Evolutionary conservation across 2,329 filamentous ascomycete species (phyloP).

Genomic region (Phialophora macrospora): DNA sequence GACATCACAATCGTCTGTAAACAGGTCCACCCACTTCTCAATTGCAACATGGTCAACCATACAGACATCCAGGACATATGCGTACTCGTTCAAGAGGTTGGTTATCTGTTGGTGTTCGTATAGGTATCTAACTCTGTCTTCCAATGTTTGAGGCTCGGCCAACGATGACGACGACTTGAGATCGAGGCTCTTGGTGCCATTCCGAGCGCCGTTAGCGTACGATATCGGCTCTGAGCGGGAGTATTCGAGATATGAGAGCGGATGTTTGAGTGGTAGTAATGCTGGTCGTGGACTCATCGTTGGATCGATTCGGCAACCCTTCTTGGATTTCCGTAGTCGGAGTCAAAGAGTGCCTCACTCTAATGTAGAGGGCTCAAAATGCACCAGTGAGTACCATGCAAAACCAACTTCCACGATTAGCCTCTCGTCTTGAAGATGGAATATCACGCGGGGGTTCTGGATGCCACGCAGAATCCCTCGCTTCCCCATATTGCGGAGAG

Average conservation of each 20-base stretch:
- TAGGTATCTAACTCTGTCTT: slow-evolving; percentile 25
- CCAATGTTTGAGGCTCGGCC: slow-evolving; percentile 14
- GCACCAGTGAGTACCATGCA: neutral
- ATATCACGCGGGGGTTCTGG: neutral
- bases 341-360: neutral
- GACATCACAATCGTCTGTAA: slow-evolving; percentile 28
- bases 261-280: slow-evolving; percentile 20
- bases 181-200: neutral
- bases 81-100: slow-evolving; percentile 59
- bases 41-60: slow-evolving; percentile 23
- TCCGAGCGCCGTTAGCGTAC: neutral
- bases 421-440: neutral
- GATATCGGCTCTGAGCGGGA: slow-evolving; percentile 6
- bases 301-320: neutral
- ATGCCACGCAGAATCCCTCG: neutral
- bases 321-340: neutral
- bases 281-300: slow-evolving; percentile 13
- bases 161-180: neutral
- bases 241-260: slow-evolving; percentile 13
- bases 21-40: slow-evolving; percentile 23
- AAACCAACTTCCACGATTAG: neutral
- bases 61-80: slow-evolving; percentile 27
- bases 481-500: slow-evolving; percentile 16
- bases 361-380: neutral
- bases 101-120: slow-evolving; percentile 51